Conservation (phyloP, 495 filamentous ascomycete genomes). For the Penicillium longicatenatum region DNA sequence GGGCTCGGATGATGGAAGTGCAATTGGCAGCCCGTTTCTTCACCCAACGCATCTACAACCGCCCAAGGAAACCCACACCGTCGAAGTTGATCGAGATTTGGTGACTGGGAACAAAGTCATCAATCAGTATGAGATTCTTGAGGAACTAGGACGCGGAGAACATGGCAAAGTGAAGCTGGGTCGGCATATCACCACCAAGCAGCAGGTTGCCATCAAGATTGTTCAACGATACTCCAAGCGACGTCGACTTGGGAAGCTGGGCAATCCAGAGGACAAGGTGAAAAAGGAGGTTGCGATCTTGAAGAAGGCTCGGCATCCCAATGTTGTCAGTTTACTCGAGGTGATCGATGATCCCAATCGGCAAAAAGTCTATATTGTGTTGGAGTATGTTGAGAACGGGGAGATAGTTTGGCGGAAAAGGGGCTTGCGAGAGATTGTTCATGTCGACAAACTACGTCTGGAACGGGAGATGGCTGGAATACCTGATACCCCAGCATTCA, state of each 20-base stretch:
- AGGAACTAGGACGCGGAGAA: slow-evolving; percentile 91
- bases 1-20: slow-evolving; percentile 50
- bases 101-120: slow-evolving; percentile 91
- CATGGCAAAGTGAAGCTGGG: slow-evolving; percentile 98
- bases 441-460: slow-evolving; percentile 76
- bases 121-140: slow-evolving; percentile 95
- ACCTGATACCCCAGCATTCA: slow-evolving; percentile 48
- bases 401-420: slow-evolving; percentile 93
- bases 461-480: slow-evolving; percentile 69
- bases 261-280: slow-evolving; percentile 84
- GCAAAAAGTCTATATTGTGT: slow-evolving; percentile 96
- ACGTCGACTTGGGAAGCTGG: slow-evolving; percentile 77
- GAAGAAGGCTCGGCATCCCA: slow-evolving; percentile 95
- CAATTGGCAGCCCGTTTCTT: slow-evolving; percentile 57
- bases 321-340: slow-evolving; percentile 91
- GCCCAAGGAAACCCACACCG: slow-evolving; percentile 76
- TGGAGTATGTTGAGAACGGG: slow-evolving; percentile 91
- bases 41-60: slow-evolving; percentile 67
- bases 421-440: slow-evolving; percentile 74
- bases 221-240: slow-evolving; percentile 94
- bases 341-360: slow-evolving; percentile 95
- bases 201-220: slow-evolving; percentile 96
- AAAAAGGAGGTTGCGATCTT: slow-evolving; percentile 97
- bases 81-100: slow-evolving; percentile 82
- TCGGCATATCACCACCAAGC: slow-evolving; percentile 70